phyloP scores from a whole-genome alignment of 176 grass and related monocot genomes.

The Hordeum vulgare region DNA sequence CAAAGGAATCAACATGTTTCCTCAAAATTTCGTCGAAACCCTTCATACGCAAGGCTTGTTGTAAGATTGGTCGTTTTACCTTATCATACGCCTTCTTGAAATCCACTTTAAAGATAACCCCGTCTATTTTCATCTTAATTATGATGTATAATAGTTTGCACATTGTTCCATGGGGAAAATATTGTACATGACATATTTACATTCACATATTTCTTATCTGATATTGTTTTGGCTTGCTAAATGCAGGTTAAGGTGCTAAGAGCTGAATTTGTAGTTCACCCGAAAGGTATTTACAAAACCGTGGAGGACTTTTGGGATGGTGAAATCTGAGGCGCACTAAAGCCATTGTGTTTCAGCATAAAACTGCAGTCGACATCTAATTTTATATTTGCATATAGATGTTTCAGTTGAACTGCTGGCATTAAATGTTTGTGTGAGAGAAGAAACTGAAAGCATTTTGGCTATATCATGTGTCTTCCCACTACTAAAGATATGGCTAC shows the following conservation, averaged over 20 bases:
- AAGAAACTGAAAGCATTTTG: background rate
- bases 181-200: background rate
- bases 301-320: constrained; percentile 62
- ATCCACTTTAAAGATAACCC: no score
- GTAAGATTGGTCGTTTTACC: no score
- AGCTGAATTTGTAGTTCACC: constrained; percentile 16
- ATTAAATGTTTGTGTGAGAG: no score
- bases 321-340: constrained; percentile 35
- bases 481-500: no score
- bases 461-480: background rate
- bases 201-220: background rate
- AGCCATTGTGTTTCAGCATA: background rate
- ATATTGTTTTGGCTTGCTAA: background rate
- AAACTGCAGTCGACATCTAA: no score
- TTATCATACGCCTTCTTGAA: no score
- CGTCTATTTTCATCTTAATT: no score
- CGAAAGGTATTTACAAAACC: constrained; percentile 28
- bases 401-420: no score
- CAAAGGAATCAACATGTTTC: no score
- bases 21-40: no score
- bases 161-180: background rate
- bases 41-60: no score
- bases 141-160: background rate
- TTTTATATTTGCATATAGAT: background rate
- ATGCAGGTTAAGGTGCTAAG: constrained; percentile 33